A percentile compares a stretch with the other conserved stretches of the same genome.
phyloP scores from a whole-genome alignment of 345 rosid genomes.

The Syzygium aromaticum region DNA sequence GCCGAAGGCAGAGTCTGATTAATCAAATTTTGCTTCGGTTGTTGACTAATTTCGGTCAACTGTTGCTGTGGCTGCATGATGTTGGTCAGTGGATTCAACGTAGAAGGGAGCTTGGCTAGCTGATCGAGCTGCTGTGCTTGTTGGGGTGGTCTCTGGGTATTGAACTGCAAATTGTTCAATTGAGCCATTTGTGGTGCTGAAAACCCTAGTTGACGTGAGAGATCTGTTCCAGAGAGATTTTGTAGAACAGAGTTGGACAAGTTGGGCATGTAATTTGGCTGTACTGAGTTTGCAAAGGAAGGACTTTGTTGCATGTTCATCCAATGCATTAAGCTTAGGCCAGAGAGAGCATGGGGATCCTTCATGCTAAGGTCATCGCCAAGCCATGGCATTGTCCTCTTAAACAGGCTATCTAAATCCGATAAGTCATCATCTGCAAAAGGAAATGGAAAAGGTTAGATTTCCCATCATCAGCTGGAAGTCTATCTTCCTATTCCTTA shows the following conservation, averaged over 20 bases:
- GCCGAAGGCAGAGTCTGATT: conserved; percentile 25
- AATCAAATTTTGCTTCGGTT: conserved; percentile 35
- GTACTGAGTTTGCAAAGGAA: conserved; percentile 35
- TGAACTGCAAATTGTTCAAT: conserved; percentile 31
- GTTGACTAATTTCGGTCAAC: conserved; percentile 34
- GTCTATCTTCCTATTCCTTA: neutral
- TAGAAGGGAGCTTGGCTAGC: conserved; percentile 30
- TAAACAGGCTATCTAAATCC: conserved; percentile 66
- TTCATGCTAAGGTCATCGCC: conserved; percentile 67
- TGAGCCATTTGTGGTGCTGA: conserved; percentile 31
- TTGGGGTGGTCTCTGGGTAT: conserved; percentile 32
- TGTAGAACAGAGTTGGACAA: conserved; percentile 35
- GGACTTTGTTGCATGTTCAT: conserved; percentile 86
- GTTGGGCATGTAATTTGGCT: conserved; percentile 36
- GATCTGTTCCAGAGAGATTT: conserved; percentile 34
- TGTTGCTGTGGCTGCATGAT: conserved; percentile 28
- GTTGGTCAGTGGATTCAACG: conserved; percentile 19
- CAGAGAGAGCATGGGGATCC: conserved; percentile 57
- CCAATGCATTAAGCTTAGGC: conserved; percentile 83
- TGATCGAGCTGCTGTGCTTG: conserved; percentile 45
- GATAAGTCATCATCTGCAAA: conserved; percentile 61
- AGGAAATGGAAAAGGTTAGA: conserved; percentile 2
- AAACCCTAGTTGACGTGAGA: conserved; percentile 43
- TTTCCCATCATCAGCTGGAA: neutral
- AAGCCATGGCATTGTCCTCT: conserved; percentile 89